Conservation (phyloP, 208 protist genomes). For the Strigomonas culicis region DNA sequence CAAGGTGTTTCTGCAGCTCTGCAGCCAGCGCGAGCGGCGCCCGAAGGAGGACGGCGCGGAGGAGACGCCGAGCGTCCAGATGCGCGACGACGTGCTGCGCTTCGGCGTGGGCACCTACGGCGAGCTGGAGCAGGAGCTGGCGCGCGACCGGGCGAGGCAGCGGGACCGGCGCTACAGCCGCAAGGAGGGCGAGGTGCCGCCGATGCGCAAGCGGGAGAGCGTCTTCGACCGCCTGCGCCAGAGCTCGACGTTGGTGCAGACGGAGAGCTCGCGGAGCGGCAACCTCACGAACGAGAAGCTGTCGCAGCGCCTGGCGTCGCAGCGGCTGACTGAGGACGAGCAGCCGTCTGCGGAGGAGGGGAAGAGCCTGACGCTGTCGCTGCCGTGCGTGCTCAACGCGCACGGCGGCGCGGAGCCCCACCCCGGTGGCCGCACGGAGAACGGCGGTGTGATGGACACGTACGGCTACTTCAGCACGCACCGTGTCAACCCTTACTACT, state of each 20-base stretch:
- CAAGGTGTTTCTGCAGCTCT: no score
- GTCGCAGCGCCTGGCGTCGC: no score
- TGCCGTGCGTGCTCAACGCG: background rate
- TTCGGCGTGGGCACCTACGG: background rate
- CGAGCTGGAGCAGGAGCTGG: slow-evolving; percentile 1
- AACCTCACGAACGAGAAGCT: background rate
- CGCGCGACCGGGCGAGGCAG: background rate
- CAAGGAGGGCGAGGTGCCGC: background rate
- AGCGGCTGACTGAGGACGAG: no score
- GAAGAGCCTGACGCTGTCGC: no score
- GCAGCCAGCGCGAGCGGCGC: no score
- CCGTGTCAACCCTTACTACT: slow-evolving; percentile 31
- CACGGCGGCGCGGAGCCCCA: background rate
- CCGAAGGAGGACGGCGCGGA: no score
- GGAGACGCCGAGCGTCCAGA: no score
- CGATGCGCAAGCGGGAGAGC: slow-evolving; percentile 1
- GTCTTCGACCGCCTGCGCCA: slow-evolving; percentile 2
- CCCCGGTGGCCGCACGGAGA: background rate
- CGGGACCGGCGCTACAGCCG: background rate
- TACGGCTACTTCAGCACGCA: slow-evolving; percentile 54
- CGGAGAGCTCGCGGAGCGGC: background rate
- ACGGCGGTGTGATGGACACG: slow-evolving; percentile 34
- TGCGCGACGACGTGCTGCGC: background rate
- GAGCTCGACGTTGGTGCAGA: background rate
- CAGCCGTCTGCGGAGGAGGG: no score